Conservation (phyloP, 2,329 filamentous ascomycete species). For the Decorospora gaudefroyi region DNA sequence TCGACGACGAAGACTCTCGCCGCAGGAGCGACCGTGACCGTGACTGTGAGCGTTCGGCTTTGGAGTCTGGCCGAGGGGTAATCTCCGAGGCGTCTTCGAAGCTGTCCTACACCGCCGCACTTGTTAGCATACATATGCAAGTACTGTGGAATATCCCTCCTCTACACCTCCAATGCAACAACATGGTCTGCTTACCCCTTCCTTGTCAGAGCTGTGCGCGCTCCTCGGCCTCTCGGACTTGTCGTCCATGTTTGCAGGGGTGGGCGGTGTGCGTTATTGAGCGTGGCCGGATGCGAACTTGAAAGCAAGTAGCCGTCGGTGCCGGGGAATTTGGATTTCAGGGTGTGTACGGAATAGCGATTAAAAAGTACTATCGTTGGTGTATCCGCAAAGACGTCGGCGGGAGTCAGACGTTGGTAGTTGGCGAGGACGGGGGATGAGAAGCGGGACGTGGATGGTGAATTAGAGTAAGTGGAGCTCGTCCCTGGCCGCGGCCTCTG, state of each 20-base stretch:
- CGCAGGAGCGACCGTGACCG: slow-evolving; percentile 60
- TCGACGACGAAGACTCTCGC: slow-evolving; percentile 40
- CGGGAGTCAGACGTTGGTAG: slow-evolving; percentile 4
- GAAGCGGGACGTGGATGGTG: slow-evolving; percentile 19
- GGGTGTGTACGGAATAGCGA: slow-evolving; percentile 9
- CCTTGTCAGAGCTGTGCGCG: slow-evolving; percentile 41
- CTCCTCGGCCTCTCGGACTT: slow-evolving; percentile 35
- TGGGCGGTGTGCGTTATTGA: slow-evolving; percentile 16
- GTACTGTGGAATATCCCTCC: background rate
- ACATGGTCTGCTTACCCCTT: slow-evolving; percentile 27
- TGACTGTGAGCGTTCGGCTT: slow-evolving; percentile 43
- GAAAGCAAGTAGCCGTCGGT: slow-evolving; percentile 25
- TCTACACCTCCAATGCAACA: background rate
- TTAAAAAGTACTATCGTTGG: slow-evolving; percentile 7
- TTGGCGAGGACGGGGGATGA: slow-evolving; percentile 14
- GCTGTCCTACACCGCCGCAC: slow-evolving; percentile 60
- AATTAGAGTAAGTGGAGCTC: slow-evolving; percentile 20
- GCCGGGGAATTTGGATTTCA: slow-evolving; percentile 7
- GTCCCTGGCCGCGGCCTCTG: slow-evolving; percentile 12
- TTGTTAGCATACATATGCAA: slow-evolving; percentile 17
- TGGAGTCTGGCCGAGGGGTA: slow-evolving; percentile 47
- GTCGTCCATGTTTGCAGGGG: slow-evolving; percentile 28
- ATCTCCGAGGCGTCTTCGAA: slow-evolving; percentile 82
- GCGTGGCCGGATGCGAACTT: slow-evolving; percentile 10
- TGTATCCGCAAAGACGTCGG: background rate